A percentile compares a stretch with the other conserved stretches of the same genome.
Conservation (phyloP, 805 yeast genomes). For the Spathaspora girioi region DNA sequence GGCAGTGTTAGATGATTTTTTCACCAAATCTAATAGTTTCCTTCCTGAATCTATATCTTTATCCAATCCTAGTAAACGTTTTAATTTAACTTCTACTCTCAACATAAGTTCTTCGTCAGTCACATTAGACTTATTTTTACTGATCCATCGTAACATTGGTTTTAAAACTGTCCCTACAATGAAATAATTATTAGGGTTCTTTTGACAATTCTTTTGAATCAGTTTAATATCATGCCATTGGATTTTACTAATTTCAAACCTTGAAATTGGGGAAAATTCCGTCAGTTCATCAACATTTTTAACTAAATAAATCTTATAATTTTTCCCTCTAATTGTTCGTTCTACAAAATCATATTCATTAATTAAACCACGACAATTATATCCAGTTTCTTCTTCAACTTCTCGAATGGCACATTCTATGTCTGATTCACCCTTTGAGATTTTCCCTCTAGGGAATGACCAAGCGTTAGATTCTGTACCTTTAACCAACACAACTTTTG, state of each 20-base stretch:
- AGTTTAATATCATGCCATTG: slow-evolving; percentile 67
- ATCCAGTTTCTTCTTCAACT: slow-evolving; percentile 90
- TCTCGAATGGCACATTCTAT: slow-evolving; percentile 88
- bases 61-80: slow-evolving; percentile 56
- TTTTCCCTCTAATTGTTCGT: slow-evolving; percentile 77
- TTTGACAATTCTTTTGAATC: slow-evolving; percentile 39
- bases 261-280: slow-evolving; percentile 73
- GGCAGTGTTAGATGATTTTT: neutral
- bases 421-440: slow-evolving; percentile 89
- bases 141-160: slow-evolving; percentile 53
- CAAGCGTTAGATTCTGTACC: slow-evolving; percentile 79
- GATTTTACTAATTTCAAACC: slow-evolving; percentile 83
- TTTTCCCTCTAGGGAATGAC: slow-evolving; percentile 98
- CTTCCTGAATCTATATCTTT: slow-evolving; percentile 44
- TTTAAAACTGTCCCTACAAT: slow-evolving; percentile 47
- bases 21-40: slow-evolving; percentile 56
- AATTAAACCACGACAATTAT: slow-evolving; percentile 67
- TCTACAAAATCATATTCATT: slow-evolving; percentile 74
- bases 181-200: slow-evolving; percentile 35
- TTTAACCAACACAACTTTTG: slow-evolving; percentile 73
- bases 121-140: slow-evolving; percentile 44
- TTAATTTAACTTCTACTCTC: slow-evolving; percentile 64
- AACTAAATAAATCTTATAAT: slow-evolving; percentile 76
- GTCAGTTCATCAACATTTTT: slow-evolving; percentile 74
- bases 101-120: slow-evolving; percentile 58